These are phyloP conservation scores for Podila epigama DNA, from an alignment of 192 early-diverging fungal species.

Conservation along the genomic window DNA sequence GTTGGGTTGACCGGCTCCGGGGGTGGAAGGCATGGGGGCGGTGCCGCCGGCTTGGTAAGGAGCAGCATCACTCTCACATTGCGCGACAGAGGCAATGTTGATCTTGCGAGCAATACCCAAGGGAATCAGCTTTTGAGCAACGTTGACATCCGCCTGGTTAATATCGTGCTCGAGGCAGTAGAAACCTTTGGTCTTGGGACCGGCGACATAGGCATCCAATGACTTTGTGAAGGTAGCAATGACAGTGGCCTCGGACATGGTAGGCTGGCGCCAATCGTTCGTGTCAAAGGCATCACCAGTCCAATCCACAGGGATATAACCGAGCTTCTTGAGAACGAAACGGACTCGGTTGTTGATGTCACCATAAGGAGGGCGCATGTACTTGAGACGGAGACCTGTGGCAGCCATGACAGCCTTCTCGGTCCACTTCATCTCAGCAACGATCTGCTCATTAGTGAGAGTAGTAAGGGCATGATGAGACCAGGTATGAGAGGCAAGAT, in stretches of 20 bases:
- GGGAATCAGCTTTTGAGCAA: slow-evolving; percentile 52
- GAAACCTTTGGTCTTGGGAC: slow-evolving; percentile 49
- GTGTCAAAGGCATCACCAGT: slow-evolving; percentile 48
- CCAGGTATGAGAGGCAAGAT: slow-evolving; percentile 73
- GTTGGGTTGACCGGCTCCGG: not conserved
- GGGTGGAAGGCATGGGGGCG: slow-evolving; percentile 12
- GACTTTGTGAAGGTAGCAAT: slow-evolving; percentile 20
- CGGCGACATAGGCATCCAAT: slow-evolving; percentile 30
- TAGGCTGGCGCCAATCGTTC: slow-evolving; percentile 53
- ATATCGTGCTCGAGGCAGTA: slow-evolving; percentile 62
- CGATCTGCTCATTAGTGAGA: slow-evolving; percentile 53
- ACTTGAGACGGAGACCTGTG: slow-evolving; percentile 62
- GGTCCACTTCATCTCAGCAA: slow-evolving; percentile 75
- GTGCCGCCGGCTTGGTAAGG: slow-evolving; percentile 53
- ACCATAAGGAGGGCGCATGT: slow-evolving; percentile 71
- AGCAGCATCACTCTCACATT: slow-evolving; percentile 33
- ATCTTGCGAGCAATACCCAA: slow-evolving; percentile 27
- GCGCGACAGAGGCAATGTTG: slow-evolving; percentile 45
- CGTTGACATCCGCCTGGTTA: slow-evolving; percentile 37
- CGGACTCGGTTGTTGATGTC: slow-evolving; percentile 83
- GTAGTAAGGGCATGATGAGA: slow-evolving; percentile 64
- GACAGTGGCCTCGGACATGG: slow-evolving; percentile 40
- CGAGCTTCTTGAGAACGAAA: slow-evolving; percentile 68
- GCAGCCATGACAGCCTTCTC: slow-evolving; percentile 61
- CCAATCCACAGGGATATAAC: slow-evolving; percentile 52